A percentile compares a stretch with the other conserved stretches of the same genome.
phyloP scores from a whole-genome alignment of 495 filamentous ascomycete species.

The Aspergillus sclerotioniger region DNA sequence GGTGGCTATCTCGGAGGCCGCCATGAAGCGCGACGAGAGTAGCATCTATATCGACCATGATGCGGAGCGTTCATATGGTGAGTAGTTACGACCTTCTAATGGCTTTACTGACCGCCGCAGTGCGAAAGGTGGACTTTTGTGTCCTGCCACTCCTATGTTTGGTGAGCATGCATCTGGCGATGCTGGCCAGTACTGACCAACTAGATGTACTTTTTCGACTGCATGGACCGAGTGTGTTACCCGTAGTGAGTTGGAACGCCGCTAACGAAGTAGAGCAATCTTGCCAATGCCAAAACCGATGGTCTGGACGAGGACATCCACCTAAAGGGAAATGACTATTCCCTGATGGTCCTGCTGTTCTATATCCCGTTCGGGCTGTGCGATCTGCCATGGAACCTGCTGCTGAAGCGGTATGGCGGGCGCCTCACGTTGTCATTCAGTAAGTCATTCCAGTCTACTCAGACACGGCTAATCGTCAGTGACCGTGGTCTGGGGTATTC shows the following conservation, averaged over 20 bases:
- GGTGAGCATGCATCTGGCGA: constrained; percentile 12
- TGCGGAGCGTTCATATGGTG: constrained; percentile 26
- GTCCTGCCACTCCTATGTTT: constrained; percentile 34
- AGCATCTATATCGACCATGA: constrained; percentile 19
- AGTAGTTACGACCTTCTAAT: not conserved
- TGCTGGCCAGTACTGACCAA: constrained; percentile 8
- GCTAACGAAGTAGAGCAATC: constrained; percentile 40
- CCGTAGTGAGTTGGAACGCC: not conserved
- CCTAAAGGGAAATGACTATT: constrained; percentile 62
- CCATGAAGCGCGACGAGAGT: not conserved
- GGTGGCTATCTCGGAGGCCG: not conserved
- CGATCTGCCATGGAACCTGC: constrained; percentile 56
- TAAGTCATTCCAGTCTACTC: constrained; percentile 45
- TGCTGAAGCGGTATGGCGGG: constrained; percentile 56
- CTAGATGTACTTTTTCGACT: constrained; percentile 60
- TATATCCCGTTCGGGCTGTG: constrained; percentile 71
- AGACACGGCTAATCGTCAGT: constrained; percentile 36
- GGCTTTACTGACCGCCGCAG: constrained; percentile 7
- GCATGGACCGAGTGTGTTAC: constrained; percentile 58
- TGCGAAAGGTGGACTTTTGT: constrained; percentile 31
- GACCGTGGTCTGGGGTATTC: constrained; percentile 46
- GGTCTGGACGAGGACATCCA: constrained; percentile 49
- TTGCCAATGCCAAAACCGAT: constrained; percentile 66
- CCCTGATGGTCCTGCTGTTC: constrained; percentile 65
- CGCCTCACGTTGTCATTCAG: constrained; percentile 44